Evolutionary conservation across 306 rosid genomes (phyloP), one percentile per base, ranked within the genome.

Genomic region (Medicago arabica): DNA sequence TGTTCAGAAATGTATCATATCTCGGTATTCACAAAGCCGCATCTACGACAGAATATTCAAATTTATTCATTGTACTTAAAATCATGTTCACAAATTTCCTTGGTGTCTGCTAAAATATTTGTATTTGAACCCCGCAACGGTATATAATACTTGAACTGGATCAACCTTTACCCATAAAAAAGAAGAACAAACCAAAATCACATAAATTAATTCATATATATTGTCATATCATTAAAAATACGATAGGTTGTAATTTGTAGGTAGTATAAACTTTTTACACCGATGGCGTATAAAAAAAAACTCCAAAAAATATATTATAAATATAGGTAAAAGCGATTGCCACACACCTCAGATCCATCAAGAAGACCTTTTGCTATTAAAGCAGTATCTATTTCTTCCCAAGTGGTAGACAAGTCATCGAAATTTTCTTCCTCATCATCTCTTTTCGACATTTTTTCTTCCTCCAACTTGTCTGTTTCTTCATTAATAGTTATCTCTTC

Each of bases 341-440:
- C 38, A 43, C 58, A 54, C 44, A 93, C 98, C 92, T 83, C 88
- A 23, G 79, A 53, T 14, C 80, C 91, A 54, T 90, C 95, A n/a
- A 44, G 43, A 38, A 93, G 85, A 83, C 86, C 83, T 61, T 55
- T 49, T 16, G 96, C 88, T 65, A 94, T 88, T 82, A 90, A 66
- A 36, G 90, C 86, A 61, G 89, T 72, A 60, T 94, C 93, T 90
- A 90, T 80, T 85, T 91, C 98, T 81, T 84, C 84, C 97, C 98
- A 91, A 80, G 90, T 41, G 82, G 75, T 81, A 4, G 84, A 91
- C 51, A 79, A 82, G 69, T 93, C 91, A 17, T 92, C 86, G 49
- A 23, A 61, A 71, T 84, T 88, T 79, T 76, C 90, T 12, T 83
- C 85, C 58, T 87, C 87, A 40, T 63, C 49, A 11, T 47, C 25